These are phyloP conservation scores for Colletotrichum sp. DNA, from an alignment of 2,329 filamentous ascomycete genomes.

Conservation along the genomic window DNA sequence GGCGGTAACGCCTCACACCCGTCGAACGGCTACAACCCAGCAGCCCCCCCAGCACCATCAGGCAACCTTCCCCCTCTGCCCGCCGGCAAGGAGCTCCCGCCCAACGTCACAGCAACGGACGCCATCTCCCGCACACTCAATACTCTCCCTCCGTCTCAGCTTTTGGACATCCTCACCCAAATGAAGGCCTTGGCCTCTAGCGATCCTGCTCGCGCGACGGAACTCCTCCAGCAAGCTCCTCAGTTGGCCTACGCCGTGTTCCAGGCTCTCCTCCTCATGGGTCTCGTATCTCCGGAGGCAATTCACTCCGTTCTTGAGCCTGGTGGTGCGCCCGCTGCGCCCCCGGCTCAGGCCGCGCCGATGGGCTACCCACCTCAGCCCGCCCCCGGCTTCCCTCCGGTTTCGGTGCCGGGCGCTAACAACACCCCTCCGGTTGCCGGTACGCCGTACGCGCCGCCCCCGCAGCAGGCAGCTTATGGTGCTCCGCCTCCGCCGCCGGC, in stretches of 20 bases:
- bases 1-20: conserved; percentile 21
- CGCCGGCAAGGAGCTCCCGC: conserved; percentile 81
- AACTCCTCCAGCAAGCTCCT: conserved; percentile 86
- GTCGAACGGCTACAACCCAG: conserved; percentile 37
- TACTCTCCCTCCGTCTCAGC: conserved; percentile 83
- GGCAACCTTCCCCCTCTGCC: conserved; percentile 80
- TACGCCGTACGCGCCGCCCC: conserved; percentile 51
- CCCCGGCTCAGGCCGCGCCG: conserved; percentile 2
- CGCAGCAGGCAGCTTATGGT: conserved; percentile 39
- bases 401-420: conserved; percentile 36
- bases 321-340: conserved; percentile 43
- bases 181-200: conserved; percentile 89
- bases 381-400: conserved; percentile 36
- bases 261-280: conserved; percentile 90
- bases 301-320: conserved; percentile 81
- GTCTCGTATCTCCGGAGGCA: conserved; percentile 84
- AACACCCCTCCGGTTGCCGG: conserved; percentile 53
- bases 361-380: conserved; percentile 26
- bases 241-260: conserved; percentile 96
- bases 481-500: conserved; percentile 29
- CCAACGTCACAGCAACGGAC: conserved; percentile 83
- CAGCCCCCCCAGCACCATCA: conserved; percentile 29
- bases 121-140: conserved; percentile 91
- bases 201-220: conserved; percentile 83
- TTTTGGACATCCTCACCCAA: conserved; percentile 91